Evolutionary conservation across 2,329 filamentous ascomycete species (phyloP).

Genomic region (Thelonectria olida): DNA sequence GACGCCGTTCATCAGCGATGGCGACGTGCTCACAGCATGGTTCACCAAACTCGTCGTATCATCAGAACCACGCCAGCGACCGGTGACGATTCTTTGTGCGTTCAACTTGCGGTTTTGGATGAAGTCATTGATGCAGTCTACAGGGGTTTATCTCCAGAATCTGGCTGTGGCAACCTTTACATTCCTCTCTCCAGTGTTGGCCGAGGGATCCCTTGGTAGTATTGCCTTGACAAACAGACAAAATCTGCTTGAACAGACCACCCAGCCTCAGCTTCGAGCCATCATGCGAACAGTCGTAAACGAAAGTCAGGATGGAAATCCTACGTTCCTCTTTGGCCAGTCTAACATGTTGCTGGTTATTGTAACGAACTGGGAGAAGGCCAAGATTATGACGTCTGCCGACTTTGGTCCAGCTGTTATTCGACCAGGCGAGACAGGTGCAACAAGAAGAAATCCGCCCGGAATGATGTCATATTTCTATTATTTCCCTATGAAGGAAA

Average conservation of each 20-base stretch:
- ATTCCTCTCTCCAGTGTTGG: constrained; percentile 33
- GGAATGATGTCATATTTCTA: constrained; percentile 34
- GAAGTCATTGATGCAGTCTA: constrained; percentile 17
- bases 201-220: constrained; percentile 34
- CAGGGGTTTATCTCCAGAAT: constrained; percentile 41
- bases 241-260: constrained; percentile 46
- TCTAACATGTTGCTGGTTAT: constrained; percentile 44
- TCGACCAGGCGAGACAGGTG: neutral
- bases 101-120: constrained; percentile 42
- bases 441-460: constrained; percentile 21
- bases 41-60: constrained; percentile 37
- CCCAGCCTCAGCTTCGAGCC: constrained; percentile 44
- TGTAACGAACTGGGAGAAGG: constrained; percentile 52
- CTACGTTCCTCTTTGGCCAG: constrained; percentile 43
- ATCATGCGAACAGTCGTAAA: constrained; percentile 37
- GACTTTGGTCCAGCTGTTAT: constrained; percentile 49
- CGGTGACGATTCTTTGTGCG: constrained; percentile 37
- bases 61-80: constrained; percentile 28
- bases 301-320: constrained; percentile 26
- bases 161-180: constrained; percentile 33
- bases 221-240: constrained; percentile 45
- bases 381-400: constrained; percentile 43
- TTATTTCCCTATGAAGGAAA: constrained; percentile 12
- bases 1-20: constrained; percentile 54
- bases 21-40: constrained; percentile 57